A percentile compares a stretch with the other conserved stretches of the same genome.
Conservation (phyloP, 2,329 filamentous ascomycete genomes). For the Sclerotinia borealis region DNA sequence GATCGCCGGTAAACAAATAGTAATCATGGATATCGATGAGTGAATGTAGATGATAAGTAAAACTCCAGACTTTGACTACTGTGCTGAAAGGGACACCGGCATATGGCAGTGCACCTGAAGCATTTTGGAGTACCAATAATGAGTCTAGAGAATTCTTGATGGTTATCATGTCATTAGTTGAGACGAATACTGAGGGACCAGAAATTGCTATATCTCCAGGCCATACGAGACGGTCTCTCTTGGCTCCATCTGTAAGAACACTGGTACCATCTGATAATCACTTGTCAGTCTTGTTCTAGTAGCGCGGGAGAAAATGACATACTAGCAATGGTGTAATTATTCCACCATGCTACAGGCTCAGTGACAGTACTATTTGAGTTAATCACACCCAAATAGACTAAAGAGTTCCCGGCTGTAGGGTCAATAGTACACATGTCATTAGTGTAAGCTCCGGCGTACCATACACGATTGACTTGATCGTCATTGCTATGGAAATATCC, state of each 20-base stretch:
- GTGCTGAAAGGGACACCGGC: conserved; percentile 41
- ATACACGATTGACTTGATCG: conserved; percentile 46
- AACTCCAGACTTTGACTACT: conserved; percentile 36
- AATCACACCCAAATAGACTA: conserved; percentile 9
- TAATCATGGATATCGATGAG: conserved; percentile 55
- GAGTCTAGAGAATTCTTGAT: conserved; percentile 43
- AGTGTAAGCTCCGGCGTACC: conserved; percentile 43
- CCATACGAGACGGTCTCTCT: conserved; percentile 55
- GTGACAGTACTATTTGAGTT: not conserved
- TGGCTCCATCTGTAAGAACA: conserved; percentile 45
- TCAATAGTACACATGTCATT: conserved; percentile 23
- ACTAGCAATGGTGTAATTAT: conserved; percentile 8
- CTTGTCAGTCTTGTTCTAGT: conserved; percentile 28
- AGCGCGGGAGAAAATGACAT: not conserved
- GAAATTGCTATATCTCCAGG: conserved; percentile 56
- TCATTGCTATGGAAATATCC: conserved; percentile 48
- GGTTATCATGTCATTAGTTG: conserved; percentile 46
- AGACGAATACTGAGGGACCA: conserved; percentile 47
- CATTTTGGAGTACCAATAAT: conserved; percentile 21
- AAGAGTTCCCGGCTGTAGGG: conserved; percentile 30
- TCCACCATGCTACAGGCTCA: conserved; percentile 1
- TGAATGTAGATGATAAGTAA: conserved; percentile 55
- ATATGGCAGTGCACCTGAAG: conserved; percentile 9
- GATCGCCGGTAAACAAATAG: conserved; percentile 50
- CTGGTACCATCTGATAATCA: conserved; percentile 22